Percentiles rank a stretch among this genome's conserved stretches.
phyloP scores from a whole-genome alignment of 2,329 filamentous ascomycete species.

The Phoma sp. region DNA sequence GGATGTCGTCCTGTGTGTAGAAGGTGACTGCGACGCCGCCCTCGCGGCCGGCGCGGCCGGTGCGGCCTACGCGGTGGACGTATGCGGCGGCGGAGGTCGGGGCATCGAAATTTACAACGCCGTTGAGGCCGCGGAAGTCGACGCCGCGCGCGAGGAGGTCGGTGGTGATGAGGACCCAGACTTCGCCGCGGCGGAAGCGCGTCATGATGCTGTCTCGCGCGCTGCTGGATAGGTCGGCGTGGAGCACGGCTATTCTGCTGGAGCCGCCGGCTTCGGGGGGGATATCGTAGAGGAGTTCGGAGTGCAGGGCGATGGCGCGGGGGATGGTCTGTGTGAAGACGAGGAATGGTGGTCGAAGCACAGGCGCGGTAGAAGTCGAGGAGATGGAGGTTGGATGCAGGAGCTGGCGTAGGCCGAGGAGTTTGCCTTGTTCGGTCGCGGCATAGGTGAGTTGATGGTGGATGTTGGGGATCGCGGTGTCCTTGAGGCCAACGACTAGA shows the following conservation, averaged over 20 bases:
- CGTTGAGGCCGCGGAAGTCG: conserved; percentile 93
- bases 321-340: conserved; percentile 97
- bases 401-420: conserved; percentile 88
- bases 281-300: conserved; percentile 94
- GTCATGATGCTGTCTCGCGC: conserved; percentile 84
- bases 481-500: conserved; percentile 94
- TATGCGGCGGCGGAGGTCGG: conserved; percentile 90
- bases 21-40: conserved; percentile 92
- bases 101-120: conserved; percentile 97
- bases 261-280: conserved; percentile 85
- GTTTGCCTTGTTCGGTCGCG: conserved; percentile 90
- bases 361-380: conserved; percentile 53
- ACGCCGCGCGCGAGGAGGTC: conserved; percentile 91
- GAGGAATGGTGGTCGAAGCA: conserved; percentile 84
- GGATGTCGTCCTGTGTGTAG: conserved; percentile 94
- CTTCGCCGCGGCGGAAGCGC: conserved; percentile 86
- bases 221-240: conserved; percentile 81
- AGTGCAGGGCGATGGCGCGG: conserved; percentile 83
- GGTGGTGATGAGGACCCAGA: conserved; percentile 97
- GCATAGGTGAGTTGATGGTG: conserved; percentile 89
- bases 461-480: conserved; percentile 92
- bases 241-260: conserved; percentile 84
- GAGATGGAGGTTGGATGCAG: conserved; percentile 75
- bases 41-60: conserved; percentile 84
- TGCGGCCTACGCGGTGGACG: conserved; percentile 91